Conservation (phyloP, 2,329 filamentous ascomycete species). For the Blastomyces emzantsi region DNA sequence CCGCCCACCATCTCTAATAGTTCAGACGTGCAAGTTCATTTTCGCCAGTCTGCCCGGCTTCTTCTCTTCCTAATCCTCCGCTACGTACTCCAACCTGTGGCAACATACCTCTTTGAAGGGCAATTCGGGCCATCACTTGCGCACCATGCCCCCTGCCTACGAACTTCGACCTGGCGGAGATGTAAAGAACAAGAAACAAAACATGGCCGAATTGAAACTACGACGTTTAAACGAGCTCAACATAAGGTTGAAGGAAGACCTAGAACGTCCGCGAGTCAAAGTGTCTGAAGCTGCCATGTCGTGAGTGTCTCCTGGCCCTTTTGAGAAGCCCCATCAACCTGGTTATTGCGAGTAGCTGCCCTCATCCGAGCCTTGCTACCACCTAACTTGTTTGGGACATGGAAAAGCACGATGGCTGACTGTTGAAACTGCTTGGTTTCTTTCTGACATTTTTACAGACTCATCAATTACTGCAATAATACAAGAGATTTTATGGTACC, state of each 20-base stretch:
- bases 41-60: background rate
- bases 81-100: constrained; percentile 9
- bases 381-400: background rate
- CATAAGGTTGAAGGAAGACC: constrained; percentile 86
- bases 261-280: constrained; percentile 90
- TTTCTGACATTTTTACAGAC: constrained; percentile 46
- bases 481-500: constrained; percentile 99
- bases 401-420: background rate
- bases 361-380: background rate
- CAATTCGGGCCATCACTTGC: constrained; percentile 1
- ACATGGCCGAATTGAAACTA: constrained; percentile 97
- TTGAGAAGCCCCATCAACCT: background rate
- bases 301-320: constrained; percentile 42
- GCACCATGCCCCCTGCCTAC: constrained; percentile 52
- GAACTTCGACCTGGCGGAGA: constrained; percentile 57
- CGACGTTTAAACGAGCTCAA: constrained; percentile 94
- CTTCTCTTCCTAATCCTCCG: constrained; percentile 12
- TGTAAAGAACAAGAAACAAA: constrained; percentile 89
- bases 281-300: constrained; percentile 87
- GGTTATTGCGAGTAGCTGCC: background rate
- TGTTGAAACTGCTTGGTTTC: constrained; percentile 5
- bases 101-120: background rate
- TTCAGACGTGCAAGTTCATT: background rate
- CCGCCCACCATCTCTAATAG: background rate
- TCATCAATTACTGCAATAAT: constrained; percentile 96